Conservation (phyloP, 768 basidiomycete species). For the Auriscalpium orientale region DNA sequence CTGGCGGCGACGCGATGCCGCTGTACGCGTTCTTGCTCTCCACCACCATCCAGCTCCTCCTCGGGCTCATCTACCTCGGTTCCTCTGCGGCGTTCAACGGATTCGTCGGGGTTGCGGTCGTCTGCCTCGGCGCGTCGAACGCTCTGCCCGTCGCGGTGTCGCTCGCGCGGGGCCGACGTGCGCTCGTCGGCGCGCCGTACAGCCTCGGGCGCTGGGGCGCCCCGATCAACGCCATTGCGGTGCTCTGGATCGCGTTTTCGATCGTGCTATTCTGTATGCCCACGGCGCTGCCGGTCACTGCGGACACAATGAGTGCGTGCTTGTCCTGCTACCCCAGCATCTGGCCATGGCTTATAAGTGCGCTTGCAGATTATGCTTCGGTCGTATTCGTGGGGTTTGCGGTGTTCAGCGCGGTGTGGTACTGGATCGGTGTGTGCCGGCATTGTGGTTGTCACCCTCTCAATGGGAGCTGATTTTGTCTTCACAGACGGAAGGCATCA, state of each 20-base stretch:
- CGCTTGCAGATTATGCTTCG: slow-evolving; percentile 49
- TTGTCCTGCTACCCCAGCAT: not conserved
- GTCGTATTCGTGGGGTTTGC: slow-evolving; percentile 62
- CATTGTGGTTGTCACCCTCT: not conserved
- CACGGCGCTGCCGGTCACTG: slow-evolving; percentile 47
- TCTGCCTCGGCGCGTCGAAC: slow-evolving; percentile 59
- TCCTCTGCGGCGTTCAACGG: slow-evolving; percentile 60
- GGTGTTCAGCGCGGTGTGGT: slow-evolving; percentile 52
- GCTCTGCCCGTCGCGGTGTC: slow-evolving; percentile 54
- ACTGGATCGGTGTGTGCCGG: slow-evolving; percentile 40
- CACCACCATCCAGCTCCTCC: slow-evolving; percentile 46
- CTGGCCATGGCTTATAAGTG: not conserved
- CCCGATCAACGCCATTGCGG: slow-evolving; percentile 41
- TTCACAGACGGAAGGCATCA: slow-evolving; percentile 34
- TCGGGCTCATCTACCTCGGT: slow-evolving; percentile 58
- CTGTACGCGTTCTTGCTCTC: slow-evolving; percentile 56
- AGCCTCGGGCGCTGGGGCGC: slow-evolving; percentile 38
- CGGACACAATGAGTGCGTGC: slow-evolving; percentile 39
- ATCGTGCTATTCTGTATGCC: slow-evolving; percentile 67
- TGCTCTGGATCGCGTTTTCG: slow-evolving; percentile 55
- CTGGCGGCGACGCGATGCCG: slow-evolving; percentile 38
- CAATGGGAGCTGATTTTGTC: not conserved
- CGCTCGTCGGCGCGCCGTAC: slow-evolving; percentile 38
- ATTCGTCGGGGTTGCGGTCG: slow-evolving; percentile 59
- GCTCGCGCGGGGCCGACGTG: slow-evolving; percentile 34